Evolutionary conservation across 108 stramenopile genomes (phyloP).

Genomic region (Skeletonema menzelii): DNA sequence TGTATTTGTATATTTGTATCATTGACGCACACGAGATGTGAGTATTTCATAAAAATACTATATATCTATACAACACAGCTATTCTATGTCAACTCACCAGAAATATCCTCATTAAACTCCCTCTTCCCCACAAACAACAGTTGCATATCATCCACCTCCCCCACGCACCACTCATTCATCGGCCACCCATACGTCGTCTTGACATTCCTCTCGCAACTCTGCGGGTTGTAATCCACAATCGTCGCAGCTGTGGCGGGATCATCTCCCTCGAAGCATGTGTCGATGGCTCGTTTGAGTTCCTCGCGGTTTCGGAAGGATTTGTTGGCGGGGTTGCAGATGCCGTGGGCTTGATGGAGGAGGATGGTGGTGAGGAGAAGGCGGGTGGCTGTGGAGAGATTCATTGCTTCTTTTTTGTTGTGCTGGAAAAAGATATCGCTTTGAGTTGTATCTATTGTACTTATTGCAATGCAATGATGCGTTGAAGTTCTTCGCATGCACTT

Average conservation of each 20-base stretch:
- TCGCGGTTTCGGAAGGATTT: neutral
- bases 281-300: neutral
- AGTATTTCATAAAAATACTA: neutral
- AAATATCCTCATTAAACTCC: slow-evolving; percentile 20
- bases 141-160: slow-evolving; percentile 9
- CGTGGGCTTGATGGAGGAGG: neutral
- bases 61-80: neutral
- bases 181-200: slow-evolving; percentile 14
- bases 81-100: neutral
- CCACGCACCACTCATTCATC: slow-evolving; percentile 15
- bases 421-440: no score
- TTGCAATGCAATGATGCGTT: no score
- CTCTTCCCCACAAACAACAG: slow-evolving; percentile 11
- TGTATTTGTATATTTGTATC: neutral
- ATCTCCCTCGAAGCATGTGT: neutral
- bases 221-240: neutral
- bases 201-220: neutral
- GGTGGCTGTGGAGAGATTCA: neutral
- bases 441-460: no score
- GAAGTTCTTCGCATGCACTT: no score
- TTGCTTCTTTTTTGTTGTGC: neutral
- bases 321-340: neutral
- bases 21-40: neutral
- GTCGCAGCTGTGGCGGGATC: neutral
- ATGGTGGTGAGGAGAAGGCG: neutral